phyloP scores from a whole-genome alignment of 352 stramenopile genomes.

The Globisporangium middletonii region DNA sequence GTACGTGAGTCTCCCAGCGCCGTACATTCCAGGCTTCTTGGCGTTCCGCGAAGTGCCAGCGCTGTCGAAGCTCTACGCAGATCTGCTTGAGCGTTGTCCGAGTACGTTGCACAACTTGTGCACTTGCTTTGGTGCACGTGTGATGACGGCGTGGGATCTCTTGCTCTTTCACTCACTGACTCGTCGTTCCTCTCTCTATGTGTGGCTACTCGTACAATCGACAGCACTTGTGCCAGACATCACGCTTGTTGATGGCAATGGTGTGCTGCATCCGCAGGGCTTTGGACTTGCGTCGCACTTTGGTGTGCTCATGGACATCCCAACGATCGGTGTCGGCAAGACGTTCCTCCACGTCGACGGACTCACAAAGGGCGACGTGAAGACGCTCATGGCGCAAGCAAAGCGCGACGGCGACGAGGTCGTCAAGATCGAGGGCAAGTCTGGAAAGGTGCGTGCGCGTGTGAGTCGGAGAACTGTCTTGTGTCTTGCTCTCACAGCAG shows the following conservation, averaged over 20 bases:
- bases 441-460: slow-evolving; percentile 23
- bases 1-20: slow-evolving; percentile 75
- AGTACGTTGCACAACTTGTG: slow-evolving; percentile 18
- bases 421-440: slow-evolving; percentile 47
- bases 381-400: slow-evolving; percentile 39
- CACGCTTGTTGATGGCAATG: slow-evolving; percentile 92
- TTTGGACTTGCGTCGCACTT: slow-evolving; percentile 93
- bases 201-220: background rate
- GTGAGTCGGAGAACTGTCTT: too few species aligned
- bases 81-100: slow-evolving; percentile 44
- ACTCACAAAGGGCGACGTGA: slow-evolving; percentile 67
- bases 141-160: too few species aligned
- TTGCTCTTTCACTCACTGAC: too few species aligned
- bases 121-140: too few species aligned
- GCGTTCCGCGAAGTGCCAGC: slow-evolving; percentile 75
- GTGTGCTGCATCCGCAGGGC: slow-evolving; percentile 80
- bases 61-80: slow-evolving; percentile 60
- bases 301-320: slow-evolving; percentile 84
- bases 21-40: slow-evolving; percentile 79
- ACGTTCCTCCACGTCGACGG: slow-evolving; percentile 89
- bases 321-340: slow-evolving; percentile 89
- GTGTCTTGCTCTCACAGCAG: too few species aligned
- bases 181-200: background rate
- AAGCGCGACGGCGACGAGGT: slow-evolving; percentile 24
- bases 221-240: slow-evolving; percentile 74